Evolutionary conservation across 2,329 filamentous ascomycete genomes (phyloP), one percentile per base, ranked within the genome.

Genomic region (Cladosporium sp.): DNA sequence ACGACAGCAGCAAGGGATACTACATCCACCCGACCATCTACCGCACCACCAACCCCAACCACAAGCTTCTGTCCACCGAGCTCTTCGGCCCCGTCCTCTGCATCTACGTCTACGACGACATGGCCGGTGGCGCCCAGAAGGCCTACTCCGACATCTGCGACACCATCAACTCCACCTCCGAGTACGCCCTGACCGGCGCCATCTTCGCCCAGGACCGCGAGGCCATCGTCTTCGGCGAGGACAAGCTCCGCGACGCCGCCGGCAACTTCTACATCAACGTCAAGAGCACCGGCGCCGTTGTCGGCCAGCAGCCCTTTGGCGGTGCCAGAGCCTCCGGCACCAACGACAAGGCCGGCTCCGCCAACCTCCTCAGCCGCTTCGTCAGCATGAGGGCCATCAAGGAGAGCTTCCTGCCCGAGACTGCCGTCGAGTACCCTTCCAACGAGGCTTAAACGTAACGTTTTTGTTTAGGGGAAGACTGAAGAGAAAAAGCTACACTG

Each of bases 201-300:
- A 74, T 91, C 50, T 91, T 91, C 66, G 85, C 86, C 8, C 69
- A 75, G 50, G 85, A 89, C 69, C 75, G 86, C 38, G 69, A 76
- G 45, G 82, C 77, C 12, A 72, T 89, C 52, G 77, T 83, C 33
- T 74, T 75, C 49, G 86, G 85, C 0, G 85, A 89, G 67, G 79
- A 88, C 59, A 77, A 75, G 54, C 75, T 91, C 46, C 76, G 85
- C 56, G 81, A 88, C 64, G 73, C 83, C 0, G 85, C 86, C 1
- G 86, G 86, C 38, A 91, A 91, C 74, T 90, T 90, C 68, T 91
- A 91, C 72, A 78, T 90, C 72, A 91, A 90, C 73, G 86, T 83
- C 73, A 90, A 90, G 78, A 84, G 72, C 58, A 79, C 76, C 3
- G 76, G 71, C 45, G 63, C 71, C 54, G 68, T 71, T 55, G 59